phyloP scores from a whole-genome alignment of 2,329 filamentous ascomycete genomes.

The Trichoderma semiorbis region DNA sequence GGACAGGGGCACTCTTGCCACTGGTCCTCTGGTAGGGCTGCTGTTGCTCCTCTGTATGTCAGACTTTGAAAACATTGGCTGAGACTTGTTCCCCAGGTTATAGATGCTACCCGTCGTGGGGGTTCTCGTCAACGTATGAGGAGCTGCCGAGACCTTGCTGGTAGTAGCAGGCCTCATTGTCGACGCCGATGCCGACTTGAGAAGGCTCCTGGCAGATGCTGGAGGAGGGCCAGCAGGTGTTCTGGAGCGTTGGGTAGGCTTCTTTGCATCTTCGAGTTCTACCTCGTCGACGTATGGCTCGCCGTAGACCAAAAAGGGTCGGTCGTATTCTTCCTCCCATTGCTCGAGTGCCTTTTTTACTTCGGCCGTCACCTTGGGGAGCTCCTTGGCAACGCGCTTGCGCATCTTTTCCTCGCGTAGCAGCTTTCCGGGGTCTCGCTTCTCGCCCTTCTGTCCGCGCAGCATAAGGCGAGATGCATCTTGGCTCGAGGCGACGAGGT shows the following conservation, averaged over 20 bases:
- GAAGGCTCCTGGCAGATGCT: conserved; percentile 33
- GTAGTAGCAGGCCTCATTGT: conserved; percentile 10
- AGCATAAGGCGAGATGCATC: conserved; percentile 91
- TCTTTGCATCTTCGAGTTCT: conserved; percentile 58
- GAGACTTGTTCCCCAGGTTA: conserved; percentile 29
- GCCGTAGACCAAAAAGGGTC: conserved; percentile 89
- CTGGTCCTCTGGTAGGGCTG: conserved; percentile 57
- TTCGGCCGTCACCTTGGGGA: conserved; percentile 88
- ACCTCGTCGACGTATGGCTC: conserved; percentile 85
- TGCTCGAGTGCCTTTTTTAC: conserved; percentile 74
- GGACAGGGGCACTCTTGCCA: conserved; percentile 64
- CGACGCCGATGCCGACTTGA: conserved; percentile 3
- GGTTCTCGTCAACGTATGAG: conserved; percentile 50
- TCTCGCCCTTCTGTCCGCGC: conserved; percentile 88
- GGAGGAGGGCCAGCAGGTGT: conserved; percentile 65
- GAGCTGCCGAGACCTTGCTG: conserved; percentile 33
- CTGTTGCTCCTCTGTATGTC: conserved; percentile 29
- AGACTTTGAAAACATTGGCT: conserved; percentile 19
- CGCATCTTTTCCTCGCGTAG: conserved; percentile 97
- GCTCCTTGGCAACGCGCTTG: conserved; percentile 92
- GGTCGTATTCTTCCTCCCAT: conserved; percentile 93
- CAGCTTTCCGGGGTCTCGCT: conserved; percentile 88
- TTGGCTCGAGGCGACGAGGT: conserved; percentile 85
- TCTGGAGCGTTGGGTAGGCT: conserved; percentile 58
- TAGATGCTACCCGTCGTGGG: conserved; percentile 43